Percentiles rank a stretch among this genome's conserved stretches.
These are phyloP conservation scores for Verbena officinalis DNA, from an alignment of 257 asterid species.

Conservation along the genomic window DNA sequence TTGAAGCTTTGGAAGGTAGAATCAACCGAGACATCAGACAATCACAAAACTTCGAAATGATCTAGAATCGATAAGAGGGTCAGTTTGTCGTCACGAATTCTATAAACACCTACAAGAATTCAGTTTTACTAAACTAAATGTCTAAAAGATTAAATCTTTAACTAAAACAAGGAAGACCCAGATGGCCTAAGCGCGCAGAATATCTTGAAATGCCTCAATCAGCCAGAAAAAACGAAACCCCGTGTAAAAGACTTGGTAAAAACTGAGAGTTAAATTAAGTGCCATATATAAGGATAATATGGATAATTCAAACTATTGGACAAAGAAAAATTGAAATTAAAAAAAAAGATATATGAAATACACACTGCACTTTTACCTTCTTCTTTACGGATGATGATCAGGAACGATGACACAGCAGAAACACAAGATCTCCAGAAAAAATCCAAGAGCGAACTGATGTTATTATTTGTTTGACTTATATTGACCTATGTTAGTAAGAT, in stretches of 20 bases:
- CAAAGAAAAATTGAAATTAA: constrained; percentile 20
- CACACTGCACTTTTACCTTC: constrained; percentile 28
- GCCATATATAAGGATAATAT: neutral
- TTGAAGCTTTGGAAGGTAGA: constrained; percentile 60
- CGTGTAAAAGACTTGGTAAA: constrained; percentile 11
- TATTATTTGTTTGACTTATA: constrained; percentile 5
- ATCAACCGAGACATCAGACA: constrained; percentile 59
- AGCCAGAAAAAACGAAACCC: constrained; percentile 9
- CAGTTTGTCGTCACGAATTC: neutral
- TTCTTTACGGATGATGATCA: constrained; percentile 24
- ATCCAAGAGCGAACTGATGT: neutral
- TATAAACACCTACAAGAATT: neutral
- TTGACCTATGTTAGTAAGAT: too few species aligned
- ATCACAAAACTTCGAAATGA: constrained; percentile 38
- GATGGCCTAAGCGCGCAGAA: neutral
- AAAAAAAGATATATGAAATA: constrained; percentile 7
- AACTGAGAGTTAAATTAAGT: constrained; percentile 19
- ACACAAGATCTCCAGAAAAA: constrained; percentile 18
- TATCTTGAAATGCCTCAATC: neutral
- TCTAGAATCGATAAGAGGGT: constrained; percentile 12
- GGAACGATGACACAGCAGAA: constrained; percentile 6
- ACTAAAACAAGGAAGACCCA: constrained; percentile 26
- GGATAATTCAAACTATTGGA: constrained; percentile 29
- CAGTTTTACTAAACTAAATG: neutral
- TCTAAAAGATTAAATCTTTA: constrained; percentile 20